Conservation (phyloP, 805 yeast species). For the Wickerhamiella alocasiicola region DNA sequence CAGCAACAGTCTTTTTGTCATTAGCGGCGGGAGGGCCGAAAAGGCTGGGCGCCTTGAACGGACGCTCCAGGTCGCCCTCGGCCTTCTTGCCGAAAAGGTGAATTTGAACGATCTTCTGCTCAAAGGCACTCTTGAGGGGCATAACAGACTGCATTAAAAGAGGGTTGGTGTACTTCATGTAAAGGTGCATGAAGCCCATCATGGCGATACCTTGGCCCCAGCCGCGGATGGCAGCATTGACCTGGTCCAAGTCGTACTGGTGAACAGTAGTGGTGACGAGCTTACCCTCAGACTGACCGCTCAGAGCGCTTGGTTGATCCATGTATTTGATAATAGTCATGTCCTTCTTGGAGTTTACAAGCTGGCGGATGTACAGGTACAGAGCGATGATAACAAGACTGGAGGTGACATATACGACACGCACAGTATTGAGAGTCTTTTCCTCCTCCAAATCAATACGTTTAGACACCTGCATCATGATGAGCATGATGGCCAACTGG, state of each 20-base stretch:
- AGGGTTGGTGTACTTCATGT: slow-evolving; percentile 96
- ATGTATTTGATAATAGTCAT: slow-evolving; percentile 85
- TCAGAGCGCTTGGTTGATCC: slow-evolving; percentile 67
- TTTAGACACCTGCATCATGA: slow-evolving; percentile 91
- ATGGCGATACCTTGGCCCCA: slow-evolving; percentile 81
- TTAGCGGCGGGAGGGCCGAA: slow-evolving; percentile 48
- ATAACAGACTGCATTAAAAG: slow-evolving; percentile 87
- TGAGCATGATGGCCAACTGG: slow-evolving; percentile 81
- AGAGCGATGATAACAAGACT: slow-evolving; percentile 51
- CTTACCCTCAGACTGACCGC: slow-evolving; percentile 55
- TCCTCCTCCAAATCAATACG: slow-evolving; percentile 83
- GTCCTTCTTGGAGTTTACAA: slow-evolving; percentile 63
- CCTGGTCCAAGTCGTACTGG: slow-evolving; percentile 87
- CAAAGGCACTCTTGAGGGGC: slow-evolving; percentile 80
- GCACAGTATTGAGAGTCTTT: slow-evolving; percentile 53
- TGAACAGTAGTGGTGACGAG: slow-evolving; percentile 82
- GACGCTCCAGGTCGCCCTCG: slow-evolving; percentile 85
- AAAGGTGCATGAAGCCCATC: slow-evolving; percentile 97
- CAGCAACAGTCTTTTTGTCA: slow-evolving; percentile 76
- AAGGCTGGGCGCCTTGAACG: slow-evolving; percentile 80
- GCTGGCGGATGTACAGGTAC: slow-evolving; percentile 50
- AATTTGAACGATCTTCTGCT: slow-evolving; percentile 80
- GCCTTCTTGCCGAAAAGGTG: slow-evolving; percentile 77
- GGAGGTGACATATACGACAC: slow-evolving; percentile 57
- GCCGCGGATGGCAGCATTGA: slow-evolving; percentile 66